These are phyloP conservation scores for Dinochytrium kinnereticum DNA, from an alignment of 371 early-diverging fungal genomes.

Conservation along the genomic window DNA sequence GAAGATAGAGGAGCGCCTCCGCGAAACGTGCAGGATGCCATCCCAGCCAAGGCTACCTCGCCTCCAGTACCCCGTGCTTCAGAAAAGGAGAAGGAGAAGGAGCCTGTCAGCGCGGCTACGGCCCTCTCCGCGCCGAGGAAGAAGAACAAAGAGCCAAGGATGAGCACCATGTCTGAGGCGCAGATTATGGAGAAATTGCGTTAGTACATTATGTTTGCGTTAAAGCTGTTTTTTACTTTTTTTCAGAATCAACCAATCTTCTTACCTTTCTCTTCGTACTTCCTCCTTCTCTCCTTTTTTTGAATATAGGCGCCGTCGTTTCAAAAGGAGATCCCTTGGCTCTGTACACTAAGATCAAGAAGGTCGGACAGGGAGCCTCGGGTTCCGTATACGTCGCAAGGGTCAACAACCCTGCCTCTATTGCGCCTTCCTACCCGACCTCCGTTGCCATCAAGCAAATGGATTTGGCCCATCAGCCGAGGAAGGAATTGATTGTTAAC, in stretches of 20 bases:
- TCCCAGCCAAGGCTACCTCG: constrained; percentile 8
- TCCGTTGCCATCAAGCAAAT: constrained; percentile 97
- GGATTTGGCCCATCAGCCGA: constrained; percentile 89
- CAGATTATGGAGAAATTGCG: constrained; percentile 91
- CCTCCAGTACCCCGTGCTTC: constrained; percentile 17
- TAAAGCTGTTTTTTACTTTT: too few species aligned
- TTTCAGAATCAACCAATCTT: too few species aligned
- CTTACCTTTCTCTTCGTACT: too few species aligned
- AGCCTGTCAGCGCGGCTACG: background rate
- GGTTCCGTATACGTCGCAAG: constrained; percentile 93
- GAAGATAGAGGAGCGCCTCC: constrained; percentile 16
- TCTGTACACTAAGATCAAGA: constrained; percentile 85
- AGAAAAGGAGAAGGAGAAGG: constrained; percentile 33
- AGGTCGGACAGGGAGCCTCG: constrained; percentile 97
- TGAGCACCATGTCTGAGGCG: constrained; percentile 85
- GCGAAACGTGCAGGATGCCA: background rate
- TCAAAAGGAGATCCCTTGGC: constrained; percentile 84
- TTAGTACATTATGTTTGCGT: constrained; percentile 27
- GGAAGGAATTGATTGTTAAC: constrained; percentile 93
- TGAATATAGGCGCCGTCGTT: constrained; percentile 65
- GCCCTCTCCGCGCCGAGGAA: constrained; percentile 34
- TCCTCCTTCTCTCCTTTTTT: too few species aligned
- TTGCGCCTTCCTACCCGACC: background rate
- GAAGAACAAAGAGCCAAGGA: constrained; percentile 45
- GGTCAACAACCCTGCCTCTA: background rate